phyloP scores from a whole-genome alignment of 352 stramenopile species.

The Globisporangium cylindrosporum region DNA sequence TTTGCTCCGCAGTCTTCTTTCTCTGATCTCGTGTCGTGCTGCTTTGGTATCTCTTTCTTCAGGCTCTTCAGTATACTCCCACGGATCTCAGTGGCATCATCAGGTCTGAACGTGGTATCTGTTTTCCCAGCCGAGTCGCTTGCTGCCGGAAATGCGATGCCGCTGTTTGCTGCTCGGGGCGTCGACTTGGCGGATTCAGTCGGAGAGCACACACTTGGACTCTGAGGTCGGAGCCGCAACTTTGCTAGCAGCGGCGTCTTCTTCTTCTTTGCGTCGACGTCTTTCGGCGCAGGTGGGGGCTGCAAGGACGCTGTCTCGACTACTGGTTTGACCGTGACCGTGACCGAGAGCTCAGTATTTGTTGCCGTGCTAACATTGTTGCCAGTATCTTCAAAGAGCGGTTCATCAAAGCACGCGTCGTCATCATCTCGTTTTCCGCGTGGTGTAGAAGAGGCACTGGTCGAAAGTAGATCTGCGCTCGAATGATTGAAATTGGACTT shows the following conservation, averaged over 20 bases:
- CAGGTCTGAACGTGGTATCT: neutral
- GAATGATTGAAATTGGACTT: conserved; percentile 2
- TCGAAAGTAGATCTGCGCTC: neutral
- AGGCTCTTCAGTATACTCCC: conserved; percentile 15
- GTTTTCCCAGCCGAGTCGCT: neutral
- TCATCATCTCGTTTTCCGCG: neutral
- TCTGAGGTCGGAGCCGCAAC: conserved; percentile 51
- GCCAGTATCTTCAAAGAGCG: neutral
- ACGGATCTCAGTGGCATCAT: neutral
- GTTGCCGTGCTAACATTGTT: neutral
- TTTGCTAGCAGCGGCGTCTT: conserved; percentile 54
- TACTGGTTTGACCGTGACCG: neutral
- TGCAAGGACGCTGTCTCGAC: neutral
- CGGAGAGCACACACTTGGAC: conserved; percentile 19
- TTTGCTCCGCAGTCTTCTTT: conserved; percentile 10
- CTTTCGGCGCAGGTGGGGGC: neutral
- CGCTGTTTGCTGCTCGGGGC: conserved; percentile 1
- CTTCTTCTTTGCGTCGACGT: conserved; percentile 18
- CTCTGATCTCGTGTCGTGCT: neutral
- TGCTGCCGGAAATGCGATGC: neutral
- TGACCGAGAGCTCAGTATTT: neutral
- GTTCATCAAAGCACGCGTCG: conserved; percentile 1
- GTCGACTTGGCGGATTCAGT: conserved; percentile 15
- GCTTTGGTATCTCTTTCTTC: conserved; percentile 9
- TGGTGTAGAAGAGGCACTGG: neutral